Conservation (phyloP, 208 protist genomes). For the Acanthamoeba culbertsoni region DNA sequence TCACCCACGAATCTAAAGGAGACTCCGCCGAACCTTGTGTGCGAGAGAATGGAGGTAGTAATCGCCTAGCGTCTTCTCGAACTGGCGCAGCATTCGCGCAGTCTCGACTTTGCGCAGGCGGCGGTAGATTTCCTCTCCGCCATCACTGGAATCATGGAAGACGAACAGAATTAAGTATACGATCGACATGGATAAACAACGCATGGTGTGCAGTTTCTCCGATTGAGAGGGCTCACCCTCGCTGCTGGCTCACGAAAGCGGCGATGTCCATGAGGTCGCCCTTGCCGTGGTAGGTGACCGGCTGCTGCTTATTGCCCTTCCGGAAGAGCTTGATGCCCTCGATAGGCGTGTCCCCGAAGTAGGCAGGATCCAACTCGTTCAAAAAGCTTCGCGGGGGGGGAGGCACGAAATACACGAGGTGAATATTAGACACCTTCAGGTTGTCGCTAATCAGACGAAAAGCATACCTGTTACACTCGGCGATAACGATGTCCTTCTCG, state of each 20-base stretch:
- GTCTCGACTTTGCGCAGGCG: background rate
- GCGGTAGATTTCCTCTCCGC: background rate
- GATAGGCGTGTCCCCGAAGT: background rate
- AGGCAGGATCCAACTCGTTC: conserved; percentile 7
- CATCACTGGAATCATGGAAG: background rate
- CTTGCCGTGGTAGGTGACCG: background rate
- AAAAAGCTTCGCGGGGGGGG: background rate
- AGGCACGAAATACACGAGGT: background rate
- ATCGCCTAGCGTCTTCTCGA: background rate
- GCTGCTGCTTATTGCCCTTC: background rate
- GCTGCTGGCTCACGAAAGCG: background rate
- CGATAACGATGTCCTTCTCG: background rate
- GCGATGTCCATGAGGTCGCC: background rate
- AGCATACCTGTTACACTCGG: background rate
- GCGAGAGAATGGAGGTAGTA: background rate
- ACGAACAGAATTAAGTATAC: too few relatives aligned
- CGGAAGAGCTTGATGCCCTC: conserved; percentile 3
- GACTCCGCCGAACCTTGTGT: background rate
- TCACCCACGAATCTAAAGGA: background rate
- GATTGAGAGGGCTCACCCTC: background rate
- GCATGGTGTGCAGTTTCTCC: background rate
- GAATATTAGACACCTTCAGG: background rate
- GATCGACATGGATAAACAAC: background rate
- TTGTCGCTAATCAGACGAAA: background rate
- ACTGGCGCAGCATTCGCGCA: background rate